Evolutionary conservation across 1,284 basidiomycete species (phyloP).

Genomic region (Sporisorium sorghi): DNA sequence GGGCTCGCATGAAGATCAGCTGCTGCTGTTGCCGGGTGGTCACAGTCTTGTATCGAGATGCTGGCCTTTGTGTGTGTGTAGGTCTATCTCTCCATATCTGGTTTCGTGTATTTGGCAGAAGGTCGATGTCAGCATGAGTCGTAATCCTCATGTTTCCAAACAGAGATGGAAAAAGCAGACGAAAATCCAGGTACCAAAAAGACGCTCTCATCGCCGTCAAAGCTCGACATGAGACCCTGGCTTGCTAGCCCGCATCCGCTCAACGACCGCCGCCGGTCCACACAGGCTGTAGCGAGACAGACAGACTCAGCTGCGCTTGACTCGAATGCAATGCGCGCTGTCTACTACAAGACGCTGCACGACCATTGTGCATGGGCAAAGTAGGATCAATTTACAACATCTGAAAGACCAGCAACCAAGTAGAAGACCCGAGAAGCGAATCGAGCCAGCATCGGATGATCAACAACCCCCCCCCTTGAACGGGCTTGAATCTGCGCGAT

Average conservation of each 20-base stretch:
- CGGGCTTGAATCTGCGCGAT: not conserved
- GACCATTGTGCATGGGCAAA: not conserved
- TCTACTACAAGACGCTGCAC: not conserved
- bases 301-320: not conserved
- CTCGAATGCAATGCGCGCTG: not conserved
- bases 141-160: not conserved
- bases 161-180: not conserved
- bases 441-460: not conserved
- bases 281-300: not conserved
- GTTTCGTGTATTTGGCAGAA: no score
- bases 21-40: no score
- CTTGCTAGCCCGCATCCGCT: not conserved
- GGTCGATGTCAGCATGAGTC: not conserved
- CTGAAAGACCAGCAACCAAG: conserved; percentile 3
- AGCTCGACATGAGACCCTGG: not conserved
- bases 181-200: not conserved
- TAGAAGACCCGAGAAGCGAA: no score
- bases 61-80: not conserved
- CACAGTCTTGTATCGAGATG: not conserved
- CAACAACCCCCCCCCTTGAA: not conserved
- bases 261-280: not conserved
- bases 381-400: conserved; percentile 9
- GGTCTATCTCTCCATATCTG: not conserved
- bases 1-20: no score
- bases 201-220: not conserved